Conservation (phyloP, 2,329 filamentous ascomycete genomes). For the Epicoccum nigrum region DNA sequence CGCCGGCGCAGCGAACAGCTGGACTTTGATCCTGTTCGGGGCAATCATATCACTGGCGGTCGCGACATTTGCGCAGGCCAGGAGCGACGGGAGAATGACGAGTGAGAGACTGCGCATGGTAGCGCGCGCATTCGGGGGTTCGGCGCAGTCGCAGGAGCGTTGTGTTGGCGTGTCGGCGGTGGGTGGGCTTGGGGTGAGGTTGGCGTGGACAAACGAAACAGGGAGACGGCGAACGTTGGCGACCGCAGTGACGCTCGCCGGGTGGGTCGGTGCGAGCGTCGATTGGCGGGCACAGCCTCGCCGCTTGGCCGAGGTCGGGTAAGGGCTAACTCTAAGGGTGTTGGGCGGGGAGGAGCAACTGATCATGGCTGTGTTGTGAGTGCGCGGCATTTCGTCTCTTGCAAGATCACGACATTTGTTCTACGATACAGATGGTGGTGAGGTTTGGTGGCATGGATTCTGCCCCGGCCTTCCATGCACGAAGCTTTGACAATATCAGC, state of each 20-base stretch:
- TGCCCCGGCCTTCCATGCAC: constrained; percentile 3
- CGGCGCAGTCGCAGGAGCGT: constrained; percentile 13
- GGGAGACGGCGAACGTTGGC: constrained; percentile 1
- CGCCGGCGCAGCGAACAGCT: constrained; percentile 41
- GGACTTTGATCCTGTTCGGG: constrained; percentile 40
- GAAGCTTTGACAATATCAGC: not conserved
- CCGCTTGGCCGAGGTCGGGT: constrained; percentile 6
- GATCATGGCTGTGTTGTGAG: not conserved
- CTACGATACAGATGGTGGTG: not conserved
- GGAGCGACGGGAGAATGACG: constrained; percentile 1
- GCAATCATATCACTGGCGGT: constrained; percentile 29
- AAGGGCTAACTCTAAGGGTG: constrained; percentile 2
- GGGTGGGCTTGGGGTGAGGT: constrained; percentile 10
- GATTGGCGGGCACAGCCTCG: constrained; percentile 18
- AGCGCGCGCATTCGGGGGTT: constrained; percentile 16
- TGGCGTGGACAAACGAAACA: constrained; percentile 8
- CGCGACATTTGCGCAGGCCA: constrained; percentile 8
- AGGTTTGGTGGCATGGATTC: constrained; percentile 6
- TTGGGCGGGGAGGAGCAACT: not conserved
- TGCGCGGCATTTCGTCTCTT: not conserved
- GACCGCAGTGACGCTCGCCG: constrained; percentile 12
- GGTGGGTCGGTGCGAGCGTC: constrained; percentile 12
- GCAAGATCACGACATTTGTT: not conserved
- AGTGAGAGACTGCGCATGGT: constrained; percentile 15
- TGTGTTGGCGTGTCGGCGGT: constrained; percentile 2